Base-by-base conservation (phyloP, 164 flowering plant species). In the Sedum album region DNA sequence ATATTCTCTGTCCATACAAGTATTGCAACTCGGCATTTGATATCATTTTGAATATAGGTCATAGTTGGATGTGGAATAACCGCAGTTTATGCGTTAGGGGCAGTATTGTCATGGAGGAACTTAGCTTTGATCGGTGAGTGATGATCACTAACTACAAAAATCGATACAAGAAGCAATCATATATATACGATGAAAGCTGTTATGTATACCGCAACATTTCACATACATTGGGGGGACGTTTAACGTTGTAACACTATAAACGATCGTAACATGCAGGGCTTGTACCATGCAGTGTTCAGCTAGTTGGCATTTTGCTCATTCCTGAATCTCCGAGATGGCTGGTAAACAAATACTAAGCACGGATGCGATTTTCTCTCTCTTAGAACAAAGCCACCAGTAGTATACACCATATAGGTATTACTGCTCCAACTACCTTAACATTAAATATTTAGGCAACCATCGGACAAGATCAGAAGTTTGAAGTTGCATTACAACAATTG, bases 31-130 rank as follows among this genome's bases (percentile, higher is more conserved):
- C n/a, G n/a, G n/a, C n/a, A n/a, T n/a, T n/a, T n/a, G n/a, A n/a
- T n/a, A n/a, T n/a, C n/a, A n/a, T n/a, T n/a, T n/a, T n/a, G n/a
- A n/a, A n/a, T 72, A 41, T 83, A 88, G 90, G 77, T 86, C 31
- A 70, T 86, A 83, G 77, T 88, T 33, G 67, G 70, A 61, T 17
- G 66, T 31, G 93, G 90, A 62, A 79, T 73, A 17, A 83, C 90
- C 0, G 73, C 85, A 31, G 62, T 83, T 66, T 82, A 73, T 78
- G 75, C 86, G 30, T 65, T 88, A 35, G 93, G 93, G 62, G 80
- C 86, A 7, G 41, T 84, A 14, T 60, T 88, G 26, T 31, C 86
- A 67, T 88, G 93, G 90, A 84, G 93, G 65, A 67, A 74, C 15
- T 68, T 88, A 21, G 84, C 93, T 38, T 70, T 86, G 67, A 74